These are phyloP conservation scores for Oehlia diaphana DNA, from an alignment of 192 early-diverging fungal genomes.

Conservation along the genomic window DNA sequence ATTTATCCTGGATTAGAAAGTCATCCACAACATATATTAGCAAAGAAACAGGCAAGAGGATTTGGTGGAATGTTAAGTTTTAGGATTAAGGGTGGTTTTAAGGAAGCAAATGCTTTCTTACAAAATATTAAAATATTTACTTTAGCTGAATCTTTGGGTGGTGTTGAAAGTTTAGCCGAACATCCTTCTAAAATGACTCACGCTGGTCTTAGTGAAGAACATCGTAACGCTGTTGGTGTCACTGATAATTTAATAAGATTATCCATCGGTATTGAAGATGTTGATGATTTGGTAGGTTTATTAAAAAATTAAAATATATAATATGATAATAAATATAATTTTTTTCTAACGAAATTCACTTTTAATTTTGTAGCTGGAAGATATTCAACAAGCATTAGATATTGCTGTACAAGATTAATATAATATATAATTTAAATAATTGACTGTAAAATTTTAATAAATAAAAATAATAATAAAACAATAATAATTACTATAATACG, in stretches of 20 bases:
- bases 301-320: neutral
- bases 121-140: constrained; percentile 79
- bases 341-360: neutral
- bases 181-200: constrained; percentile 97
- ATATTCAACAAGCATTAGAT: constrained; percentile 20
- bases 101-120: constrained; percentile 84
- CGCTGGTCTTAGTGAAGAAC: constrained; percentile 84
- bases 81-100: constrained; percentile 81
- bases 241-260: constrained; percentile 92
- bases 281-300: constrained; percentile 66
- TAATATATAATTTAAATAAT: no score
- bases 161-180: constrained; percentile 93
- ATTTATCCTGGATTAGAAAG: constrained; percentile 91
- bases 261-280: constrained; percentile 93
- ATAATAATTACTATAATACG: no score
- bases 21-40: constrained; percentile 92
- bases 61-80: constrained; percentile 98
- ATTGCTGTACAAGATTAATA: neutral
- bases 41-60: constrained; percentile 83
- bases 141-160: constrained; percentile 94
- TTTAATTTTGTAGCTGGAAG: constrained; percentile 4
- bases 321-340: no score
- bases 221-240: constrained; percentile 81
- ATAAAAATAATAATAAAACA: no score
- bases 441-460: no score